Base-by-base conservation (phyloP, 352 stramenopile species). In the Hyaloperonospora arabidopsidis region DNA sequence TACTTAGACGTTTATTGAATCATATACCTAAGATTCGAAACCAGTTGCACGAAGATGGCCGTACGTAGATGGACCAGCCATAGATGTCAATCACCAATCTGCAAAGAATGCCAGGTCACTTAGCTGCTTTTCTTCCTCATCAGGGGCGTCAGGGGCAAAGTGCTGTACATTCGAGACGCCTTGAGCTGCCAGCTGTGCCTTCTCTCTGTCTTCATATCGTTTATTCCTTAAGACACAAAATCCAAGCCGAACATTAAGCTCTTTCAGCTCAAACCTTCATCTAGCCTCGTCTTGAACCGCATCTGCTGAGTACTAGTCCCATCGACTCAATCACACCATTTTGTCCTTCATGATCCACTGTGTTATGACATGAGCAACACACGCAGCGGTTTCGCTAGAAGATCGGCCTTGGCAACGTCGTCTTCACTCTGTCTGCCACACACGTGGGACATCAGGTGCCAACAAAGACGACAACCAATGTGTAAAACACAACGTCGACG, bases 11-110 rank as follows among this genome's bases (percentile, higher is more conserved):
- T n/a, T n/a, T n/a, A n/a, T n/a, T n/a, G n/a, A n/a, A n/a, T n/a
- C n/a, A n/a, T n/a, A n/a, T n/a, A n/a, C n/a, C n/a, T n/a, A n/a
- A n/a, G n/a, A n/a, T n/a, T n/a, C n/a, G n/a, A n/a, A n/a, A n/a
- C n/a, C n/a, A n/a, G n/a, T n/a, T n/a, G n/a, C n/a, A n/a, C n/a
- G n/a, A n/a, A n/a, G n/a, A n/a, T n/a, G n/a, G n/a, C n/a, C n/a
- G n/a, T n/a, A n/a, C n/a, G n/a, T n/a, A n/a, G n/a, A n/a, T n/a
- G n/a, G n/a, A n/a, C n/a, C n/a, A n/a, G n/a, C 80, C 80, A 52
- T 90, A 90, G 60, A 90, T 88, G 13, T 77, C 80, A 49, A 86
- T 81, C 0, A 77, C 75, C 34, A 88, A 61, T 29, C 69, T 70
- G 21, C 74, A 79, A 52, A 90, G 49, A 76, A 86, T 8, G 72